A percentile compares a stretch with the other conserved stretches of the same genome.
phyloP scores from a whole-genome alignment of 139 green algal genomes.

The Ettlia oleoabundans region DNA sequence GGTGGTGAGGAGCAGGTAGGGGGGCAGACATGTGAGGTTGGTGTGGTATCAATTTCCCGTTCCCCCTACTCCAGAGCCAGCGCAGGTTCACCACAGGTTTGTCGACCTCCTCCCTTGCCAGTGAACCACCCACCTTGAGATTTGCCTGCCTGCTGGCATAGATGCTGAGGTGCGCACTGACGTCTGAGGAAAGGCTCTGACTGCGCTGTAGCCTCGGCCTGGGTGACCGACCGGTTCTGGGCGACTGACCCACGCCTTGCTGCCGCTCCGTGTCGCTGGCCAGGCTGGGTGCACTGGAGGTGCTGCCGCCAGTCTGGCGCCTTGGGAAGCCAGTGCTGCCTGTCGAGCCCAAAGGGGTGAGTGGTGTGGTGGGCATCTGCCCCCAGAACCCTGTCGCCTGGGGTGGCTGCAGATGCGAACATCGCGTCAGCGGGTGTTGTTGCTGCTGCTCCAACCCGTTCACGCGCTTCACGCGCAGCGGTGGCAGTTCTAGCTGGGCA shows the following conservation, averaged over 20 bases:
- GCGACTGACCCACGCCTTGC: neutral
- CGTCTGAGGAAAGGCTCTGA: neutral
- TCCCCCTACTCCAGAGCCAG: neutral
- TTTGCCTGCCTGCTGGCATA: neutral
- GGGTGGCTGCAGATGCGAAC: too few species aligned
- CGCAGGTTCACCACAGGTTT: neutral
- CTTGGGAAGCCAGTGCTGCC: neutral
- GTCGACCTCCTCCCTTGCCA: neutral
- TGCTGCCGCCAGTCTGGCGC: neutral
- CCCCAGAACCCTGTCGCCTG: too few species aligned
- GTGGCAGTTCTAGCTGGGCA: too few species aligned
- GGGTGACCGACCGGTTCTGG: neutral
- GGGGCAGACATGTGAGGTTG: neutral
- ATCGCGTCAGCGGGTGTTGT: too few species aligned
- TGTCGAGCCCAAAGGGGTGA: neutral
- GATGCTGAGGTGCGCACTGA: neutral
- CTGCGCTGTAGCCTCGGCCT: neutral
- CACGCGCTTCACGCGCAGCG: too few species aligned
- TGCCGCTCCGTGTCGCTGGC: too few species aligned
- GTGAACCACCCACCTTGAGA: neutral
- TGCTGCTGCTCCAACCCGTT: too few species aligned
- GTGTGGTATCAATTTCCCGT: neutral
- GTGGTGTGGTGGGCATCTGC: too few species aligned
- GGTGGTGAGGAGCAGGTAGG: neutral
- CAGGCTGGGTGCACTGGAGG: neutral